Conservation (phyloP, 108 stramenopile genomes). For the Skeletonema menzelii region DNA sequence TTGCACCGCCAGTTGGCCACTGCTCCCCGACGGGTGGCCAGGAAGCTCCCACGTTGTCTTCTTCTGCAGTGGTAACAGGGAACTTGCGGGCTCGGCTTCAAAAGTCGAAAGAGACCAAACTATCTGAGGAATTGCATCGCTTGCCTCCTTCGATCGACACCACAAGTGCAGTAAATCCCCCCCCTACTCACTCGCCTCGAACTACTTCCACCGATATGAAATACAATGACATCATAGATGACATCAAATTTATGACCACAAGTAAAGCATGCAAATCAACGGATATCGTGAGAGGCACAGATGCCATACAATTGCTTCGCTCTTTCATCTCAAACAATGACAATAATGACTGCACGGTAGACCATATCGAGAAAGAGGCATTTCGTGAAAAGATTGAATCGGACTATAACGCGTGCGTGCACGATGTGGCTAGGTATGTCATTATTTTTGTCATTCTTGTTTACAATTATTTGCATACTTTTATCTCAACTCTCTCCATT, state of each 20-base stretch:
- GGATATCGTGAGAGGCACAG: background rate
- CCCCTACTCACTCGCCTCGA: background rate
- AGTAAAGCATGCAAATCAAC: background rate
- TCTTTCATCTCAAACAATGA: background rate
- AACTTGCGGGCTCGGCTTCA: slow-evolving; percentile 27
- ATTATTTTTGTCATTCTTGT: background rate
- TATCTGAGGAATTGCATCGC: slow-evolving; percentile 6
- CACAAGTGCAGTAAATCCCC: background rate
- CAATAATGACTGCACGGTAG: background rate
- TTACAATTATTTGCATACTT: background rate
- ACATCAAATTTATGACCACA: background rate
- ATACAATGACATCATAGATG: background rate
- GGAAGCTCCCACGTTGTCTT: slow-evolving; percentile 1
- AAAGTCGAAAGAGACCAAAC: slow-evolving; percentile 20
- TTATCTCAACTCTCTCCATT: background rate
- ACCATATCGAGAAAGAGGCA: background rate
- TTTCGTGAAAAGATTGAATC: slow-evolving; percentile 2
- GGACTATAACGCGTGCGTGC: background rate
- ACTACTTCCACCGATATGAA: slow-evolving; percentile 1
- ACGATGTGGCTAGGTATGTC: background rate
- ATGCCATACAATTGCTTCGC: background rate
- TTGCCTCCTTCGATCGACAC: background rate
- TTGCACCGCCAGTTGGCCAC: slow-evolving; percentile 2
- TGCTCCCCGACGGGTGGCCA: background rate
- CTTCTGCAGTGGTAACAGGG: slow-evolving; percentile 27